Base-by-base conservation (phyloP, 2,329 filamentous ascomycete species). In the Colletotrichum nymphaeae region DNA sequence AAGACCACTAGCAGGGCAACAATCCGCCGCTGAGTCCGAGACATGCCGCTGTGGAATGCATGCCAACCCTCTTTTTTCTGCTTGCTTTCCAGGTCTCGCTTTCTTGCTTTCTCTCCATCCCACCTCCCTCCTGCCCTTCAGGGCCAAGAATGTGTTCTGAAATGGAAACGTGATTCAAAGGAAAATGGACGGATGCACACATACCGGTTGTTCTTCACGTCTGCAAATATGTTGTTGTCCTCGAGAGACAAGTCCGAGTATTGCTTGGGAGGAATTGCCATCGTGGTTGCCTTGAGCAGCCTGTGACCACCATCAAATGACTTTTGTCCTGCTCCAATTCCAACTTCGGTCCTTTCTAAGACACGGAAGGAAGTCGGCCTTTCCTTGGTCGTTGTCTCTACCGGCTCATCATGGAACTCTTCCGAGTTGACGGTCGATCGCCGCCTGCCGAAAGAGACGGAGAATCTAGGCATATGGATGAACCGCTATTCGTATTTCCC, bases 391-490 rank as follows among this genome's bases (percentile, higher is more conserved):
- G 84, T 49, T n/a, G 42, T 49, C 42, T 49, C 81, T 81, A 85
- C 78, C 77, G 85, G 79, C 49, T 80, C 87, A 87, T 90, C 86
- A 74, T 89, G 87, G 74, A 88, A 81, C 75, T 87, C 88, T 76
- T 89, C 86, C 74, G 86, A 85, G 83, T 83, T 83, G 75, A 85
- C 87, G 85, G 87, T 86, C 75, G 88, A 89, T 84, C 88, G 91
- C 86, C 89, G 89, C 88, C 88, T 85, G 78, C 84, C 86, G 75
- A 91, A 91, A 75, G 86, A 84, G 79, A 88, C 87, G 75, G 88
- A 87, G 81, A 91, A 91, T 83, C 88, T 90, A 89, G 88, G 88
- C 89, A 91, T 91, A 82, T 86, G 86, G 84, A 83, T 80, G 74
- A 78, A 77, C 75, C 79, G 76, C 64, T 74, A 74, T 75, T 67